Conservation (phyloP, 148 eudicot species). For the Tetragonia tetragonoides region DNA sequence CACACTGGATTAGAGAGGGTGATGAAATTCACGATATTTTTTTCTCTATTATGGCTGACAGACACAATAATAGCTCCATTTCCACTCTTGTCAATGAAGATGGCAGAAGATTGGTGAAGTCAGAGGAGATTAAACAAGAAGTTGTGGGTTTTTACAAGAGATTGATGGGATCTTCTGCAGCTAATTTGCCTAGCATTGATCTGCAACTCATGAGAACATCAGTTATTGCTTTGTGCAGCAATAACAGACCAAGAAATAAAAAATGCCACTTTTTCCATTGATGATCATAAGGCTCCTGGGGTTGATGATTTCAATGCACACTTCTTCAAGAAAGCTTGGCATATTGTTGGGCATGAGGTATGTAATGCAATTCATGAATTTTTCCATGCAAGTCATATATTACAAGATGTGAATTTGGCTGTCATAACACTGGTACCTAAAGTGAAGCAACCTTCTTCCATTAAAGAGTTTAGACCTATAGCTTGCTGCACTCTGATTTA, state of each 20-base stretch:
- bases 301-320: not conserved
- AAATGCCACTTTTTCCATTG: too few relatives aligned
- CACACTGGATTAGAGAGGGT: too few relatives aligned
- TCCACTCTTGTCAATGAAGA: too few relatives aligned
- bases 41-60: too few relatives aligned
- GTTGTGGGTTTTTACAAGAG: too few relatives aligned
- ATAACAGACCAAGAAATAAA: not conserved
- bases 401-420: not conserved
- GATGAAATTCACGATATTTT: too few relatives aligned
- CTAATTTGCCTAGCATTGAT: too few relatives aligned
- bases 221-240: not conserved
- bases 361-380: not conserved
- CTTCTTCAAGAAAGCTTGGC: not conserved
- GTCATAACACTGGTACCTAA: not conserved
- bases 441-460: not conserved
- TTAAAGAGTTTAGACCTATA: not conserved
- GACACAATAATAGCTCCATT: too few relatives aligned
- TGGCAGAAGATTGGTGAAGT: too few relatives aligned
- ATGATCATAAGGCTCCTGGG: not conserved
- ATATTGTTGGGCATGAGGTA: not conserved
- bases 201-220: not conserved
- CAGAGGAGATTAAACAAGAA: too few relatives aligned
- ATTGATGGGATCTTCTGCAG: too few relatives aligned
- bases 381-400: not conserved
- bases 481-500: not conserved